Evolutionary conservation across 1,284 basidiomycete genomes (phyloP).

Genomic region (Boletus nobilissimus): DNA sequence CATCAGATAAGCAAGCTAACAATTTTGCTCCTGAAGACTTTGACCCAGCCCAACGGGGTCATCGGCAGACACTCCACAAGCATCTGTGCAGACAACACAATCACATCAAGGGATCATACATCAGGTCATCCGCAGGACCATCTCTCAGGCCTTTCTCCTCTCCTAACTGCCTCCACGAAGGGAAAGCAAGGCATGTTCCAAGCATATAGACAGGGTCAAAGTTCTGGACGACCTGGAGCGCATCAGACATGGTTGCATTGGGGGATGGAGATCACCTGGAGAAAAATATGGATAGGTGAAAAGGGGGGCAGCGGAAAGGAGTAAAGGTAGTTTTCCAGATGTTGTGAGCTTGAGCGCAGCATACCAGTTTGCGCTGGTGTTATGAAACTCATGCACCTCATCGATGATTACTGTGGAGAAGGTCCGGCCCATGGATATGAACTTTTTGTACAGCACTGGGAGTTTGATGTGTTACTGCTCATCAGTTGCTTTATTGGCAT

Average conservation of each 20-base stretch:
- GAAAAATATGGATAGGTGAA: constrained; percentile 62
- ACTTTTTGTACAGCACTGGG: too few relatives aligned
- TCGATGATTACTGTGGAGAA: too few relatives aligned
- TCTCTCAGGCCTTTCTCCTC: constrained; percentile 45
- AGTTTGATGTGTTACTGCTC: too few relatives aligned
- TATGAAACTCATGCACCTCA: too few relatives aligned
- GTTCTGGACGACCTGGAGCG: constrained; percentile 73
- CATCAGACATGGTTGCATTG: constrained; percentile 54
- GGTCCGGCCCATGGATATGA: too few relatives aligned
- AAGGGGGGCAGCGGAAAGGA: too few relatives aligned
- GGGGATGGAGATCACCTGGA: constrained; percentile 66
- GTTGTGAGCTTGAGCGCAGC: too few relatives aligned
- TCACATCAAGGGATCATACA: constrained; percentile 89
- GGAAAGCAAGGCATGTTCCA: constrained; percentile 79
- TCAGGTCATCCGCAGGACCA: constrained; percentile 47
- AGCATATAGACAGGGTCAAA: constrained; percentile 79
- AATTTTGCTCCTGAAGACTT: constrained; percentile 85
- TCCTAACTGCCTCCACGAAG: constrained; percentile 62
- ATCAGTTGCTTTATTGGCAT: too few relatives aligned
- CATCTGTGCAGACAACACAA: constrained; percentile 74
- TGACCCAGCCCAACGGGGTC: constrained; percentile 77
- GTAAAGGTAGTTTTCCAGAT: too few relatives aligned
- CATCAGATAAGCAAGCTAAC: constrained; percentile 79
- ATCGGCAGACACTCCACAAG: constrained; percentile 66
- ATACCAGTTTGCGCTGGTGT: too few relatives aligned